phyloP scores from a whole-genome alignment of 805 yeast species.

The Ascoidea rubescens region DNA sequence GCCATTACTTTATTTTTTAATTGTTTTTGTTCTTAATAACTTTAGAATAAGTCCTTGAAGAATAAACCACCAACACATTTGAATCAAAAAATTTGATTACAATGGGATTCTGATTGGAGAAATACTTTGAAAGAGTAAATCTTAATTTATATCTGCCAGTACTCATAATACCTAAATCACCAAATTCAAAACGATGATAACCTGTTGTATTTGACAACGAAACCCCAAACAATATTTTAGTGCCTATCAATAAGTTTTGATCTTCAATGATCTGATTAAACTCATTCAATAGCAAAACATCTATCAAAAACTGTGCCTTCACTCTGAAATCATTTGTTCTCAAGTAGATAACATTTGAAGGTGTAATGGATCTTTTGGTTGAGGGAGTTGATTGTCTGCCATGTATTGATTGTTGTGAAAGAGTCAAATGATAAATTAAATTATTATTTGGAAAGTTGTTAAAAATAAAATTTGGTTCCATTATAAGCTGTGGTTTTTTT shows the following conservation, averaged over 20 bases:
- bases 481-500: too few species aligned
- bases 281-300: neutral
- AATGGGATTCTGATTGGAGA: neutral
- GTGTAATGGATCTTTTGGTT: neutral
- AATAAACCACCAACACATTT: too few species aligned
- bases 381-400: conserved; percentile 4
- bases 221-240: neutral
- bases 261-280: neutral
- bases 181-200: neutral
- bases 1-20: too few species aligned
- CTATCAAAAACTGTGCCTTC: neutral
- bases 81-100: neutral
- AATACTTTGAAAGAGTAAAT: neutral
- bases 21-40: too few species aligned
- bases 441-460: too few species aligned
- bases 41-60: neutral
- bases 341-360: neutral
- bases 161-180: neutral
- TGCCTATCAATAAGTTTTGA: neutral
- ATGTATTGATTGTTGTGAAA: neutral
- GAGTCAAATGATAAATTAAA: neutral
- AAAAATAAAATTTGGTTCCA: too few species aligned
- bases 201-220: neutral
- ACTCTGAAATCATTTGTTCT: neutral
- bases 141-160: neutral